These are phyloP conservation scores for Prunus padus DNA, from an alignment of 306 rosid species.

Conservation along the genomic window DNA sequence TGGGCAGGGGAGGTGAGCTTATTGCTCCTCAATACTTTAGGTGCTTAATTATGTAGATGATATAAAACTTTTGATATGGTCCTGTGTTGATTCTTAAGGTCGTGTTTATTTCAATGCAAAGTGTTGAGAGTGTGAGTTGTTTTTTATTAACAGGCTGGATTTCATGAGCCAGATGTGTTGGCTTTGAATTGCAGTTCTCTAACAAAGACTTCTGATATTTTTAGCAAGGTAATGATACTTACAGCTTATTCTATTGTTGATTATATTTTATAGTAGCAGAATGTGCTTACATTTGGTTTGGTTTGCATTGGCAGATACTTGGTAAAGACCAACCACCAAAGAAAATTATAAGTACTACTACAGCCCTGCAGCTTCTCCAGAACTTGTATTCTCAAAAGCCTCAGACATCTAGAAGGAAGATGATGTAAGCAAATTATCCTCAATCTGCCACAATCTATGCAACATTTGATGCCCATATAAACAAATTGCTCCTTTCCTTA, in stretches of 20 bases:
- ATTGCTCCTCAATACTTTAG: background rate
- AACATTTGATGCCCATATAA: too few relatives aligned
- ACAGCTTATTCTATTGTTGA: constrained; percentile 9
- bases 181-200: constrained; percentile 70
- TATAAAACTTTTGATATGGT: background rate
- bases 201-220: constrained; percentile 69
- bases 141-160: constrained; percentile 43
- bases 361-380: constrained; percentile 77
- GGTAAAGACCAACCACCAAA: constrained; percentile 39
- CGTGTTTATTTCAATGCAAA: background rate
- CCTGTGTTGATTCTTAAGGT: background rate
- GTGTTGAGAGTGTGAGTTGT: background rate
- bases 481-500: background rate
- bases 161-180: constrained; percentile 58
- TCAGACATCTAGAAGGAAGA: constrained; percentile 38
- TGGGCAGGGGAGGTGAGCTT: constrained; percentile 65
- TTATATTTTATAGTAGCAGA: background rate
- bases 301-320: constrained; percentile 55
- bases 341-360: constrained; percentile 38
- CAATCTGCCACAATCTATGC: background rate
- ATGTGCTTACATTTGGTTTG: constrained; percentile 26
- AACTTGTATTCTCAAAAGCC: constrained; percentile 61
- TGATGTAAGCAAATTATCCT: constrained; percentile 55
- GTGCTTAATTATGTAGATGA: background rate
- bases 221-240: constrained; percentile 56